Conservation (phyloP, 768 basidiomycete species). For the Amanita pallidorosea region DNA sequence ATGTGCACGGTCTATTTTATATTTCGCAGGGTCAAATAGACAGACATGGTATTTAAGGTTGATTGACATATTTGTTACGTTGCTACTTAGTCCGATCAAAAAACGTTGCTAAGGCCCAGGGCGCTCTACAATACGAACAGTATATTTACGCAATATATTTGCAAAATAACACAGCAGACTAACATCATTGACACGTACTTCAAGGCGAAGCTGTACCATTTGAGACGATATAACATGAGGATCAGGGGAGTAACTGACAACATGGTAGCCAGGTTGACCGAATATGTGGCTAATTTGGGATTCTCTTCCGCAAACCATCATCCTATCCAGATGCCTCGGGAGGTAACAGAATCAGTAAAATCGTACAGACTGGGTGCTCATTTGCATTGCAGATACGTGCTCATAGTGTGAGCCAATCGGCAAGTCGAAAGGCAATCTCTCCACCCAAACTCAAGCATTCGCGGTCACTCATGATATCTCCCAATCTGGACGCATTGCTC, state of each 20-base stretch:
- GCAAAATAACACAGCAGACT: too few relatives aligned
- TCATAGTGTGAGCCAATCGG: not conserved
- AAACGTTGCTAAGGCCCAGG: too few relatives aligned
- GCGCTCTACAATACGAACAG: too few relatives aligned
- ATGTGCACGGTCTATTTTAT: not conserved
- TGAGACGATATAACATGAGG: too few relatives aligned
- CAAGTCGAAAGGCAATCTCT: not conserved
- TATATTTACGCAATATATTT: too few relatives aligned
- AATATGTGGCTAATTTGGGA: not conserved
- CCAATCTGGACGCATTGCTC: conserved; percentile 48
- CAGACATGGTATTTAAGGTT: not conserved
- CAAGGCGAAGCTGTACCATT: too few relatives aligned
- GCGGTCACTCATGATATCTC: conserved; percentile 37
- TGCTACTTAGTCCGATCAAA: too few relatives aligned
- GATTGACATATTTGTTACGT: too few relatives aligned
- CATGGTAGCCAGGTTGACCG: not conserved
- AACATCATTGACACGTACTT: too few relatives aligned
- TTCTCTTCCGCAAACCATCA: not conserved
- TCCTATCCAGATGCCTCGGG: not conserved
- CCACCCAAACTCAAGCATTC: conserved; percentile 4
- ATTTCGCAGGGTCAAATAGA: not conserved
- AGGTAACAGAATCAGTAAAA: not conserved
- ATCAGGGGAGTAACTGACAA: not conserved
- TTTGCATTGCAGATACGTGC: not conserved
- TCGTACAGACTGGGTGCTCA: not conserved